Conservation (phyloP, 2,329 filamentous ascomycete genomes). For the Geosmithia flava region DNA sequence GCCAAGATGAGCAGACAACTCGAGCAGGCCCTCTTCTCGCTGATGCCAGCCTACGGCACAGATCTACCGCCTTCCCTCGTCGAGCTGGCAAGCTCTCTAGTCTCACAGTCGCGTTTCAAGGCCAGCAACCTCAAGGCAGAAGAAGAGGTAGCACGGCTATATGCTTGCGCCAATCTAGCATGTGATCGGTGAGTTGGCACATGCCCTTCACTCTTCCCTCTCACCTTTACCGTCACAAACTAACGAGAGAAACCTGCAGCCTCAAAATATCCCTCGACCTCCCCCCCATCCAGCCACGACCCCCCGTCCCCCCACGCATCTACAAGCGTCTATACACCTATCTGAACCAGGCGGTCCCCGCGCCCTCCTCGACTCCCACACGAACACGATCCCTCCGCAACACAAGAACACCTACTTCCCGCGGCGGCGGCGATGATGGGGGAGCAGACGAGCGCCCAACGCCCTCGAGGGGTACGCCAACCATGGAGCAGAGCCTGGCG, state of each 20-base stretch:
- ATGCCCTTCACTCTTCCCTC: not conserved
- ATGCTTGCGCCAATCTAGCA: conserved; percentile 79
- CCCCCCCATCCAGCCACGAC: conserved; percentile 61
- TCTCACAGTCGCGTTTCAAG: conserved; percentile 68
- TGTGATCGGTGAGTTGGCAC: conserved; percentile 56
- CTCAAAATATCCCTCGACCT: conserved; percentile 67
- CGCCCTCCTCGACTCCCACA: conserved; percentile 17
- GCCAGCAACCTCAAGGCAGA: conserved; percentile 70
- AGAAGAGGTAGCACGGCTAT: conserved; percentile 75
- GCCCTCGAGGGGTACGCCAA: conserved; percentile 30
- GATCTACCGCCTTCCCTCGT: conserved; percentile 57
- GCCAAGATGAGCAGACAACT: conserved; percentile 58
- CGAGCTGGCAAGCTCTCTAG: conserved; percentile 58
- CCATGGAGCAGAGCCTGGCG: conserved; percentile 29
- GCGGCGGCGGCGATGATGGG: conserved; percentile 11
- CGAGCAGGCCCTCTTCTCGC: conserved; percentile 58
- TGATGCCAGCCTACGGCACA: conserved; percentile 61
- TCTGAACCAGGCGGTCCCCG: conserved; percentile 58
- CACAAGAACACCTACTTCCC: conserved; percentile 19
- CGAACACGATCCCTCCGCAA: conserved; percentile 14
- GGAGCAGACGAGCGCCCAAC: conserved; percentile 16
- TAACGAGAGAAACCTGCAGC: conserved; percentile 24
- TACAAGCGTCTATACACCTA: conserved; percentile 79
- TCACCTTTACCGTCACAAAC: not conserved
- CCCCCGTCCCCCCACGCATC: conserved; percentile 65